Evolutionary conservation across 2,329 filamentous ascomycete species (phyloP).

Genomic region (Xylaria polymorpha): DNA sequence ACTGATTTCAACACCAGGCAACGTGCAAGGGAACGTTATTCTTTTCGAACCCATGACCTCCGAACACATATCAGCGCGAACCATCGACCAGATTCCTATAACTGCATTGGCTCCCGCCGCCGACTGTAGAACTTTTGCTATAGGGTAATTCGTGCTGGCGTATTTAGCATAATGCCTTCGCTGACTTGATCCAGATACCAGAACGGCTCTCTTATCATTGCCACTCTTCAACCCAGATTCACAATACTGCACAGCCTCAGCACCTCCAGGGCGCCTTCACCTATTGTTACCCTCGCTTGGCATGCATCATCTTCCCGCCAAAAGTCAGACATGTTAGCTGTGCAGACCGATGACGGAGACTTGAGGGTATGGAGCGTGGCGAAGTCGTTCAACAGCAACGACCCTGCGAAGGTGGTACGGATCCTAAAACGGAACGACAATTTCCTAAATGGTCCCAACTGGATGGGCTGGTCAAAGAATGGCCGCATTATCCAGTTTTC

Average conservation of each 20-base stretch:
- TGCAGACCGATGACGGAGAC: constrained; percentile 91
- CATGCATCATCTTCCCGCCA: constrained; percentile 96
- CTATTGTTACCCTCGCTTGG: constrained; percentile 89
- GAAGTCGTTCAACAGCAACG: constrained; percentile 76
- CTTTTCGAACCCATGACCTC: constrained; percentile 93
- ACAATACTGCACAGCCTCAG: constrained; percentile 93
- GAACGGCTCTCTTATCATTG: constrained; percentile 93
- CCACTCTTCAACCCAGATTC: constrained; percentile 88
- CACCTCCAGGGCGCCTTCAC: constrained; percentile 84
- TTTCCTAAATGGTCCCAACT: constrained; percentile 81
- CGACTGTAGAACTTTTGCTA: constrained; percentile 94
- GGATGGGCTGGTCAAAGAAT: constrained; percentile 99
- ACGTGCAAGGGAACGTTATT: constrained; percentile 91
- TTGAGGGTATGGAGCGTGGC: constrained; percentile 96
- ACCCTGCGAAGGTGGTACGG: constrained; percentile 88
- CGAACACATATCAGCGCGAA: constrained; percentile 90
- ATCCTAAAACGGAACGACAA: constrained; percentile 84
- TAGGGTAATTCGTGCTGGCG: constrained; percentile 72
- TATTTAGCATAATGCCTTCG: constrained; percentile 32
- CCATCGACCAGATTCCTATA: constrained; percentile 90
- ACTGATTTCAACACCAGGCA: constrained; percentile 67
- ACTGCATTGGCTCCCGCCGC: constrained; percentile 90
- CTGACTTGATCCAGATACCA: constrained; percentile 73
- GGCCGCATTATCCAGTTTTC: constrained; percentile 93
- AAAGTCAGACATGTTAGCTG: constrained; percentile 97